These are phyloP conservation scores for Theileria annulata DNA, from an alignment of 169 alveolate species.

Conservation along the genomic window DNA sequence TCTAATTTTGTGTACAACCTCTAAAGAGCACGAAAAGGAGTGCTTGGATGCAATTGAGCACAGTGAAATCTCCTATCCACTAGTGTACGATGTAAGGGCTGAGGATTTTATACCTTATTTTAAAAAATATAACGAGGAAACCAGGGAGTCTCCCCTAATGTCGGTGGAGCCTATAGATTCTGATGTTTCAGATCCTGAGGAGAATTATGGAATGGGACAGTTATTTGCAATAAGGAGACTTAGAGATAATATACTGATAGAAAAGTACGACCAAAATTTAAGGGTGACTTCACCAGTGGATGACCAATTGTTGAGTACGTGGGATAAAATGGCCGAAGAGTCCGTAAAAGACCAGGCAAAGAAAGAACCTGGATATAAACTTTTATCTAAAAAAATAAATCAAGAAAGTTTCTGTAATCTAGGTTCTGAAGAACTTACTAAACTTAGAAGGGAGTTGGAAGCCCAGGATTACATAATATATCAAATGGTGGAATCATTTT, in stretches of 20 bases:
- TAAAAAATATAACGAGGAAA: conserved; percentile 35
- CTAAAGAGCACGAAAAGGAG: conserved; percentile 67
- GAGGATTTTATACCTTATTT: conserved; percentile 72
- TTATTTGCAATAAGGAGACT: conserved; percentile 32
- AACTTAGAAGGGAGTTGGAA: neutral
- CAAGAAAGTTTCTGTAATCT: neutral
- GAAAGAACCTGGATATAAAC: conserved; percentile 11
- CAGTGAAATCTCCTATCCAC: conserved; percentile 55
- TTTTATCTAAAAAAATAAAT: neutral
- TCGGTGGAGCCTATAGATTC: conserved; percentile 66
- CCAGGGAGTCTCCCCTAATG: conserved; percentile 44
- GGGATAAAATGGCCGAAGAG: conserved; percentile 22
- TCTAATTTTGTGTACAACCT: conserved; percentile 68
- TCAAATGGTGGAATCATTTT: conserved; percentile 58
- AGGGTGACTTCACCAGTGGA: conserved; percentile 38
- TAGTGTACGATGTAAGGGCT: conserved; percentile 58
- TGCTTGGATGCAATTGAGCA: conserved; percentile 65
- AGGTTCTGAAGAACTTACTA: neutral
- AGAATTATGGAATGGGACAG: conserved; percentile 49
- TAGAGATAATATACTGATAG: conserved; percentile 17
- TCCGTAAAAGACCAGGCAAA: neutral
- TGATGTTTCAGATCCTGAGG: conserved; percentile 60
- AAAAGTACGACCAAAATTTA: conserved; percentile 35
- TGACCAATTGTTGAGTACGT: conserved; percentile 23
- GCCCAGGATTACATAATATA: conserved; percentile 37